phyloP scores from a whole-genome alignment of 192 early-diverging fungal species.

The Endogone sp. region DNA sequence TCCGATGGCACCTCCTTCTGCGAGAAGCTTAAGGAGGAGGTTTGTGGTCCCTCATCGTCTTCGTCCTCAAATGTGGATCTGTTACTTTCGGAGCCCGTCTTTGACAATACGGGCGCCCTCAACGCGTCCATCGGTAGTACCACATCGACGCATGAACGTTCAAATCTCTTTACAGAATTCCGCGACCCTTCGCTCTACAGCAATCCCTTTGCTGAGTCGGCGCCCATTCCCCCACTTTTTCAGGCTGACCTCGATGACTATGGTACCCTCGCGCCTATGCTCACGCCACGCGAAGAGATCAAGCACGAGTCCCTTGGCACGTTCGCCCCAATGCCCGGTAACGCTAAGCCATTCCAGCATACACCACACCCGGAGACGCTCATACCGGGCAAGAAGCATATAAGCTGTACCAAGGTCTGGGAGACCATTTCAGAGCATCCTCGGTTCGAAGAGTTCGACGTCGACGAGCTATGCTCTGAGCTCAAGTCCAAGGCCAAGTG shows the following conservation, averaged over 20 bases:
- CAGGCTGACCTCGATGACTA: conserved; percentile 12
- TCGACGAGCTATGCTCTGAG: conserved; percentile 43
- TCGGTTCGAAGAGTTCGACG: conserved; percentile 51
- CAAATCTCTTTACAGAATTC: conserved; percentile 24
- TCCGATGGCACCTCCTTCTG: background rate
- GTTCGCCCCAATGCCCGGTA: background rate
- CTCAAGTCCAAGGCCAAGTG: conserved; percentile 53
- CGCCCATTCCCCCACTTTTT: conserved; percentile 12
- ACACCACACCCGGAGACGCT: conserved; percentile 1
- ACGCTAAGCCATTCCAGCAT: conserved; percentile 15
- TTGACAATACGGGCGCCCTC: conserved; percentile 15
- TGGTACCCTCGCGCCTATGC: background rate
- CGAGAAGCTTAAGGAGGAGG: background rate
- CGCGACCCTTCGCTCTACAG: conserved; percentile 20
- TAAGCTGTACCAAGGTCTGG: conserved; percentile 49
- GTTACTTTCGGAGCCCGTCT: conserved; percentile 19
- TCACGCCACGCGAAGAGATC: conserved; percentile 2
- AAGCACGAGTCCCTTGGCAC: background rate
- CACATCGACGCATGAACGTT: background rate
- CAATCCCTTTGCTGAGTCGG: background rate
- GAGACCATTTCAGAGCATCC: conserved; percentile 53
- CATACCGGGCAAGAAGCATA: conserved; percentile 18
- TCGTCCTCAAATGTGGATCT: conserved; percentile 7
- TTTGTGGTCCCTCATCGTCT: background rate
- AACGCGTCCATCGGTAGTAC: background rate